These are phyloP conservation scores for Cornus controversa DNA, from an alignment of 148 eudicot genomes.

Conservation along the genomic window DNA sequence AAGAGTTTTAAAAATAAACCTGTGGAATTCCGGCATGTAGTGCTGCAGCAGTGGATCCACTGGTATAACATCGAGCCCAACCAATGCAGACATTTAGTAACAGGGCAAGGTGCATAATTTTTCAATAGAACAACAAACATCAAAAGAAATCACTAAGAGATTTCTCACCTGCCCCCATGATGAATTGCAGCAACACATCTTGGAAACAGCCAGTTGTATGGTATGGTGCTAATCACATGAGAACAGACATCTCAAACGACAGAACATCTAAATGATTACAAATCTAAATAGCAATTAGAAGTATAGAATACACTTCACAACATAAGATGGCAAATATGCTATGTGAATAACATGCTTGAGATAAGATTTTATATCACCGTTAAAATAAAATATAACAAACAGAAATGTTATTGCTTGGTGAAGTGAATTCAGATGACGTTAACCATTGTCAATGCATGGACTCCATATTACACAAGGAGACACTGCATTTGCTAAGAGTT, in stretches of 20 bases:
- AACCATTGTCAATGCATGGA: not conserved
- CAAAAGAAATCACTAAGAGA: slow-evolving; percentile 4
- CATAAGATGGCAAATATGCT: not conserved
- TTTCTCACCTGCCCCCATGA: slow-evolving; percentile 83
- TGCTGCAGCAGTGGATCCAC: slow-evolving; percentile 98
- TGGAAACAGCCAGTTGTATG: slow-evolving; percentile 84
- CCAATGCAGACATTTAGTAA: not conserved
- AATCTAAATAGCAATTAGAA: not conserved
- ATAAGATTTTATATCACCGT: not conserved
- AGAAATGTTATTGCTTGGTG: not conserved
- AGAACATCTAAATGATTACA: not conserved
- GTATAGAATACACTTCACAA: not conserved
- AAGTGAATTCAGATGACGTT: not conserved
- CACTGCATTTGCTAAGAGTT: too few relatives aligned
- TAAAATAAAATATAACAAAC: not conserved
- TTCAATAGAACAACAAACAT: not conserved
- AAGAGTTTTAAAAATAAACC: slow-evolving; percentile 26
- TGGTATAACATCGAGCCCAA: slow-evolving; percentile 21
- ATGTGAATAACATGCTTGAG: not conserved
- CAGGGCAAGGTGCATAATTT: slow-evolving; percentile 1
- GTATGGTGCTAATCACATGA: slow-evolving; percentile 46
- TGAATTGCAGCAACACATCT: slow-evolving; percentile 80
- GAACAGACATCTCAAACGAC: slow-evolving; percentile 1
- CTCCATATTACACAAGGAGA: too few relatives aligned
- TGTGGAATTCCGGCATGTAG: slow-evolving; percentile 88